These are phyloP conservation scores for Aspergillus indologenus DNA, from an alignment of 495 filamentous ascomycete species.

Conservation along the genomic window DNA sequence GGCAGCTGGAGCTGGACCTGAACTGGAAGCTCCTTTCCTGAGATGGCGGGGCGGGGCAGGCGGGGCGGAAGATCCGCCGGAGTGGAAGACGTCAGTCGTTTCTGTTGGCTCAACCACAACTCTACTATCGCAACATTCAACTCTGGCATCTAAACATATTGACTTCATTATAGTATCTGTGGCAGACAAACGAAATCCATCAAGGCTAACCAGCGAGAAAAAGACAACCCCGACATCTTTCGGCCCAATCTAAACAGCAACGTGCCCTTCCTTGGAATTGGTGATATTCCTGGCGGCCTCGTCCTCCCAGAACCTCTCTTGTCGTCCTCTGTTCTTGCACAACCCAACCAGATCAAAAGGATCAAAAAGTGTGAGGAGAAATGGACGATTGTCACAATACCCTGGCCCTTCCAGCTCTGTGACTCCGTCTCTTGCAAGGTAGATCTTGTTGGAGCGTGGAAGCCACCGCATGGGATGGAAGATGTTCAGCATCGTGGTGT, in stretches of 20 bases:
- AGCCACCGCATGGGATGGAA: conserved; percentile 61
- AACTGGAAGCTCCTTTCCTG: conserved; percentile 2
- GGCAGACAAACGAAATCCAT: too few species aligned
- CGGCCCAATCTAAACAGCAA: background rate
- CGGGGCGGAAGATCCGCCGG: conserved; percentile 31
- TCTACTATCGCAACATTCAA: background rate
- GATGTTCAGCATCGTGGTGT: conserved; percentile 58
- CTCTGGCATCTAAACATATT: background rate
- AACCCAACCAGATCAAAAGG: conserved; percentile 66
- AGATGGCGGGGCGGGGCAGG: conserved; percentile 24
- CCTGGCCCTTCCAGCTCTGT: conserved; percentile 64
- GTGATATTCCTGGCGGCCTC: background rate
- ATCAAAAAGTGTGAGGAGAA: conserved; percentile 57
- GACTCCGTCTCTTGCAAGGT: conserved; percentile 60
- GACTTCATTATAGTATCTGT: too few species aligned
- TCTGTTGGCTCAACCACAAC: background rate
- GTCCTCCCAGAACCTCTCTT: conserved; percentile 54
- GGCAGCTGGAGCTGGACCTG: background rate
- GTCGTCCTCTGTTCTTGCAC: conserved; percentile 47
- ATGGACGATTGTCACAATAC: conserved; percentile 54
- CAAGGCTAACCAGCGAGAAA: too few species aligned
- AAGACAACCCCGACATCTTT: background rate
- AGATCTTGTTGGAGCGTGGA: conserved; percentile 60
- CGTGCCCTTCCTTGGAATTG: background rate
- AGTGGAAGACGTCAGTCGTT: conserved; percentile 11